phyloP scores from a whole-genome alignment of 768 basidiomycete species.

The Suillus lakei region DNA sequence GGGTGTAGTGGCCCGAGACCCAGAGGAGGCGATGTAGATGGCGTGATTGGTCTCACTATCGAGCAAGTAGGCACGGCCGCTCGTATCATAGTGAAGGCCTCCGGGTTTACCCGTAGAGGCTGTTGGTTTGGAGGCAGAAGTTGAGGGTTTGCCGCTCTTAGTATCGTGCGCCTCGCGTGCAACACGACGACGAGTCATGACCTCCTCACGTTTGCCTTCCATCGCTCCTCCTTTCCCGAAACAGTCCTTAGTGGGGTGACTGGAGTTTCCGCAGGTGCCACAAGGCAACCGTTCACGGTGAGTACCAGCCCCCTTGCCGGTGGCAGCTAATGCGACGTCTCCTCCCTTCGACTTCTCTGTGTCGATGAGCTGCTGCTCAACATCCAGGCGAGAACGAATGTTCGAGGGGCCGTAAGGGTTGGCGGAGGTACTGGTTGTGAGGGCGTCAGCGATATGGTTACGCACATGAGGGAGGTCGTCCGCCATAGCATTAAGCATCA shows the following conservation, averaged over 20 bases:
- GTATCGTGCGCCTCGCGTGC: too few relatives aligned
- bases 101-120: too few relatives aligned
- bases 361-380: not conserved
- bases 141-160: too few relatives aligned
- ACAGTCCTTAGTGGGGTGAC: not conserved
- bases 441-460: not conserved
- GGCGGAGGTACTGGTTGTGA: not conserved
- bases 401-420: rapidly evolving
- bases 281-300: not conserved
- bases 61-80: too few relatives aligned
- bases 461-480: not conserved
- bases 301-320: too few relatives aligned
- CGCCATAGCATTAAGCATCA: not conserved
- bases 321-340: too few relatives aligned
- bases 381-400: not conserved
- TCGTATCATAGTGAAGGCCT: too few relatives aligned
- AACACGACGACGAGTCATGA: rapidly evolving
- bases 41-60: too few relatives aligned
- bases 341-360: not conserved
- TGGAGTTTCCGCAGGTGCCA: not conserved
- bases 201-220: not conserved
- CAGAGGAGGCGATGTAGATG: too few relatives aligned
- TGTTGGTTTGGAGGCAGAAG: too few relatives aligned
- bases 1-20: too few relatives aligned
- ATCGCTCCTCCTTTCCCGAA: not conserved